Base-by-base conservation (phyloP, 1,284 basidiomycete genomes). In the Mixia osmundae region DNA sequence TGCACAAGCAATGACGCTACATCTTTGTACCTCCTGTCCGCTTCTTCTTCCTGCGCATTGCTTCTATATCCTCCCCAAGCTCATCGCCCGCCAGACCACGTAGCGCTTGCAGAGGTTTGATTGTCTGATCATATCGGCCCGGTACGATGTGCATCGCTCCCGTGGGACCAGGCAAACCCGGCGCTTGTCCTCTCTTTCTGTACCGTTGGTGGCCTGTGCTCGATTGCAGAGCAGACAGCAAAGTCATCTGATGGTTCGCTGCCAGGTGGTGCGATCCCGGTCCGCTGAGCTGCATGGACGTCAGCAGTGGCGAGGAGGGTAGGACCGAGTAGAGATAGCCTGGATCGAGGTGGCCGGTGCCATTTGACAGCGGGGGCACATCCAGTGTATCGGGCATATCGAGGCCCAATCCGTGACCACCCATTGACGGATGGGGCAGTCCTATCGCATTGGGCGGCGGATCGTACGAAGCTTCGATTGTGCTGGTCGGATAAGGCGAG, bases 61-160 rank as follows among this genome's bases (percentile, higher is more conserved):
- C 46, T 11, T 39, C 44, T 37, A 48, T 22, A 19, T 48, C 47
- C 3, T 42, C 42, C 10, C 44, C 45, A 25, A 48, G 21, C 33
- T 48, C 47, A 20, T 48, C 47, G 0, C 40, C 45, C 10, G 41
- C 21, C 20, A 48, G 22, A 14, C 33, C 37, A 10, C 36, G 40
- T 12, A 48, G 24, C 7, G 45, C 47, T 1, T 41, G 36, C 3
- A 47, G 30, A 27, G 41, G 41, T 42, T 48, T 48, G n/a, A 43
- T 44, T 24, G 42, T 41, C 25, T 44, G 43, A 2, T 35, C 32
- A 35, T 48, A 48, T 11, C 38, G 40, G 2, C 47, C 47, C 21
- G 40, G 43, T 31, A 38, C 34, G 5, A 48, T 42, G 27, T 39
- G 24, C 15, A 40, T 43, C 28, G 45, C 41, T 18, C 44, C 38